Conservation (phyloP, 2,329 filamentous ascomycete species). For the Aspergillus transmontanensis region DNA sequence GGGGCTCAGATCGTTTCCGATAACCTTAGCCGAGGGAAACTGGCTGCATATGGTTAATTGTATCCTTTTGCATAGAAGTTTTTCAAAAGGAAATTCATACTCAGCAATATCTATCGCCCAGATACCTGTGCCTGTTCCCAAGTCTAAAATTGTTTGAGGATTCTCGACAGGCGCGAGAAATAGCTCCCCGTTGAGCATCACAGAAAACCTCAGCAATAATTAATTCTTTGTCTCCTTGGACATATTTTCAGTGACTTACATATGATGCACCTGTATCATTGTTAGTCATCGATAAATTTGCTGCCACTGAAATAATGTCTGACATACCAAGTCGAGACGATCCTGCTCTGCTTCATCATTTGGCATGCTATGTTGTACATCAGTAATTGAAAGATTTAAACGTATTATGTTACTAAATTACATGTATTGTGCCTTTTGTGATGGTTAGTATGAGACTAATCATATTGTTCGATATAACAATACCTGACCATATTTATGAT, state of each 20-base stretch:
- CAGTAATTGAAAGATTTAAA: fast-evolving
- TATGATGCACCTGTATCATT: neutral
- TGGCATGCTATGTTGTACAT: neutral
- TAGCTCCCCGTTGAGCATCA: neutral
- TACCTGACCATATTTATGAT: neutral
- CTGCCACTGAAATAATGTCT: fast-evolving
- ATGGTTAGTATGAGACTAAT: neutral
- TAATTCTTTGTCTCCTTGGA: neutral
- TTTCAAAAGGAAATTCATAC: neutral
- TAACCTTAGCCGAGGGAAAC: conserved; percentile 40
- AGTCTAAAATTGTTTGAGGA: neutral
- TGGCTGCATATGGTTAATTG: neutral
- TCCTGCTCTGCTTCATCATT: neutral
- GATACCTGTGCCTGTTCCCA: conserved; percentile 19
- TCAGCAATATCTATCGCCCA: conserved; percentile 14
- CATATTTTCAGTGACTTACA: neutral
- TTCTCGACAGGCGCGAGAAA: neutral
- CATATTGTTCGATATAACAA: conserved; percentile 5
- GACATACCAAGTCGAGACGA: neutral
- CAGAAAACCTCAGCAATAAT: neutral
- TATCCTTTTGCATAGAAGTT: too few species aligned
- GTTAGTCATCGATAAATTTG: neutral
- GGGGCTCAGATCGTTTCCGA: conserved; percentile 52
- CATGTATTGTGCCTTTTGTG: neutral
- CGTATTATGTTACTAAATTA: neutral